Conservation (phyloP, 2,329 filamentous ascomycete genomes). For the Xylaria multiplex region DNA sequence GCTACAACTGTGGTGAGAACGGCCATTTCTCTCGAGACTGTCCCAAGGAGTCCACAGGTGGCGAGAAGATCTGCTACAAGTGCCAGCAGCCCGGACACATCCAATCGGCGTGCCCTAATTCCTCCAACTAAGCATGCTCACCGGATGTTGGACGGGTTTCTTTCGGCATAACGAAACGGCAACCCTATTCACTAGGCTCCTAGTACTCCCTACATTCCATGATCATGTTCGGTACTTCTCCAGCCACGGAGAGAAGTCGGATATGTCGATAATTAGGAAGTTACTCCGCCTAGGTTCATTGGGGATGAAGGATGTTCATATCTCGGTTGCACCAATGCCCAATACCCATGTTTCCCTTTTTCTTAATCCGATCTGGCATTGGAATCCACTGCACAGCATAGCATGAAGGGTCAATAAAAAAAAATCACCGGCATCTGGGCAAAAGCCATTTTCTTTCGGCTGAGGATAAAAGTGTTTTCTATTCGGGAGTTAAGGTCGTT, state of each 20-base stretch:
- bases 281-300: conserved; percentile 18
- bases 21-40: conserved; percentile 97
- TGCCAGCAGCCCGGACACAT: conserved; percentile 87
- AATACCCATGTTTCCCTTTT: conserved; percentile 31
- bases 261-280: conserved; percentile 25
- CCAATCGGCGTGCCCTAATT: conserved; percentile 86
- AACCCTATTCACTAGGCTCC: conserved; percentile 15
- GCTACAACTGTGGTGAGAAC: conserved; percentile 97
- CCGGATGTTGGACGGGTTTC: conserved; percentile 30
- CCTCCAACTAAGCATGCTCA: conserved; percentile 58
- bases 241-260: conserved; percentile 11
- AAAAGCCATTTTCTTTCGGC: conserved; percentile 16
- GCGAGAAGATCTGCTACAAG: conserved; percentile 99
- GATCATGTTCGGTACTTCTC: conserved; percentile 10
- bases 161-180: conserved; percentile 24
- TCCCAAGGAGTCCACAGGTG: conserved; percentile 85
- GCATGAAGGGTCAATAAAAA: conserved; percentile 29
- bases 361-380: conserved; percentile 34
- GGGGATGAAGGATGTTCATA: conserved; percentile 21
- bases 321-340: conserved; percentile 29
- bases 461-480: conserved; percentile 33
- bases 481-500: conserved; percentile 37
- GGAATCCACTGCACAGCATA: conserved; percentile 29
- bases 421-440: conserved; percentile 27
- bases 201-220: conserved; percentile 11